phyloP scores from a whole-genome alignment of 2,329 filamentous ascomycete genomes.

The Aspergillus felis region DNA sequence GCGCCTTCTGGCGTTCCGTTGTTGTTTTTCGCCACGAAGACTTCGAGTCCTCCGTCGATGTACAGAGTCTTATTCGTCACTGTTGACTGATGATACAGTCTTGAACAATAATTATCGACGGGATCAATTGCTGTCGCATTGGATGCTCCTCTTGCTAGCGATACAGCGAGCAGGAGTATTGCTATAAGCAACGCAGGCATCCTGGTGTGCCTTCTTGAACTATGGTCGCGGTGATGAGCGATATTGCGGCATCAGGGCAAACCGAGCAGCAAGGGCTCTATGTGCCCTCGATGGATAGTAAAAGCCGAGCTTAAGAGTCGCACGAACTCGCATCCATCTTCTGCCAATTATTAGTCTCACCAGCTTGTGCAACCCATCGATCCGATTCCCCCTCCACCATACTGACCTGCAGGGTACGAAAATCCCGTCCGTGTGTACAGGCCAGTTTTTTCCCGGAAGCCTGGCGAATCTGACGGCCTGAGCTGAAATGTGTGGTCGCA shows the following conservation, averaged over 20 bases:
- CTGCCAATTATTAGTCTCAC: not conserved
- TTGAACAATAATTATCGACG: conserved; percentile 23
- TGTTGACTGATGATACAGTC: conserved; percentile 27
- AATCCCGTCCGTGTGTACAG: not conserved
- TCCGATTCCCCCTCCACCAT: not conserved
- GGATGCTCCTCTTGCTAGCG: conserved; percentile 15
- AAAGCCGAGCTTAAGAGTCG: not conserved
- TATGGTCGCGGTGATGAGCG: not conserved
- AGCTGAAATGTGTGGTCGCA: not conserved
- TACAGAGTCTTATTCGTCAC: conserved; percentile 28
- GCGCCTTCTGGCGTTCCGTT: conserved; percentile 15
- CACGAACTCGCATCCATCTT: not conserved
- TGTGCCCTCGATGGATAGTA: not conserved
- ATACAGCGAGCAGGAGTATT: conserved; percentile 6
- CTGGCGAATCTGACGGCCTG: not conserved
- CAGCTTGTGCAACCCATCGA: not conserved
- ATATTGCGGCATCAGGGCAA: not conserved
- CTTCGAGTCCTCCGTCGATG: conserved; percentile 27
- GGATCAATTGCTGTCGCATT: conserved; percentile 18
- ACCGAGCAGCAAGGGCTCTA: not conserved
- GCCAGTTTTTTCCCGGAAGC: not conserved
- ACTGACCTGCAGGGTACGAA: not conserved
- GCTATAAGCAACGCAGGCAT: not conserved
- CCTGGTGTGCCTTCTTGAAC: not conserved
- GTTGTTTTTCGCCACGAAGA: conserved; percentile 16